phyloP scores from a whole-genome alignment of 208 protist genomes.

The Entamoeba histolytica region DNA sequence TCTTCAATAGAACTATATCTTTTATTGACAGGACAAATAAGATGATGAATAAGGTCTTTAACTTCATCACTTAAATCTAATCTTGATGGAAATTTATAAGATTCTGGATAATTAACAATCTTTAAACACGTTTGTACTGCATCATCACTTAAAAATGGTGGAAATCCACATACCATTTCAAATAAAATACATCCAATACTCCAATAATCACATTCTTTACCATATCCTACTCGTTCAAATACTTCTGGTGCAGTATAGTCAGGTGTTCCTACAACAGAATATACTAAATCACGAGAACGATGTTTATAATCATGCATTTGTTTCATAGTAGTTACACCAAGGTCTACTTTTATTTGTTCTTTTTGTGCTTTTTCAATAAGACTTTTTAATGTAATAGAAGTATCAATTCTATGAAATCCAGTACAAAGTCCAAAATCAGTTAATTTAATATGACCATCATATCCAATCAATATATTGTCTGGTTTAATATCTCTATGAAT shows the following conservation, averaged over 20 bases:
- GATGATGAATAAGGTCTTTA: slow-evolving; percentile 30
- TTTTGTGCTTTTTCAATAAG: not conserved
- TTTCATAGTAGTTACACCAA: not conserved
- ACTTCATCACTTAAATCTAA: slow-evolving; percentile 24
- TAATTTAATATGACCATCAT: slow-evolving; percentile 33
- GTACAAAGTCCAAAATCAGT: slow-evolving; percentile 36
- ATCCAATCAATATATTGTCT: slow-evolving; percentile 30
- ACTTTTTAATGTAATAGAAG: not conserved
- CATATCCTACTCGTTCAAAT: slow-evolving; percentile 26
- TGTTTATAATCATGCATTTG: not conserved
- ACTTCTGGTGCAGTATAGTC: slow-evolving; percentile 55
- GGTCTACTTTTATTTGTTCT: not conserved
- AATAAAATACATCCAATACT: slow-evolving; percentile 47
- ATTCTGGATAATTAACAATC: slow-evolving; percentile 43
- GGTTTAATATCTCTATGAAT: slow-evolving; percentile 41
- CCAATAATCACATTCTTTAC: slow-evolving; percentile 44
- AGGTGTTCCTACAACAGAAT: slow-evolving; percentile 42
- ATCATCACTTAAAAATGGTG: slow-evolving; percentile 41
- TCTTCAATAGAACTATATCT: slow-evolving; percentile 4
- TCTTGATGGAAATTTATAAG: slow-evolving; percentile 35
- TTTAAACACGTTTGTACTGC: slow-evolving; percentile 42
- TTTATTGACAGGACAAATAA: not conserved
- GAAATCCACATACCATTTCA: slow-evolving; percentile 47
- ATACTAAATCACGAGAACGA: not conserved
- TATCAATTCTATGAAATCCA: not conserved